Evolutionary conservation across 2,329 filamentous ascomycete species (phyloP).

Genomic region (Pseudogymnoascus sp.): DNA sequence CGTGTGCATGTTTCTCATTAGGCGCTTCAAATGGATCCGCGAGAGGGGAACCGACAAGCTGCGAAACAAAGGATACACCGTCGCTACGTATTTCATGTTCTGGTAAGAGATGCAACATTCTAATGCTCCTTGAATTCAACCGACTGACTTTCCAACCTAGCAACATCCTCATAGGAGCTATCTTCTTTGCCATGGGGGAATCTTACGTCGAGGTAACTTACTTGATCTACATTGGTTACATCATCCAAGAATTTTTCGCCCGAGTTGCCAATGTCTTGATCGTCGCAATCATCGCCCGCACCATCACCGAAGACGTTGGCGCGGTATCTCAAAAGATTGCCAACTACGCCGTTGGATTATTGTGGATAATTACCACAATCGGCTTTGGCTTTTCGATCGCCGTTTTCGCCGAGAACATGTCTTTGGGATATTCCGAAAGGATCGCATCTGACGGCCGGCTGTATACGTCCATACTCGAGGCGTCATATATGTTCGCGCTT

Average conservation of each 20-base stretch:
- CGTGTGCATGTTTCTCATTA: not conserved
- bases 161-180: not conserved
- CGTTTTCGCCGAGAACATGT: not conserved
- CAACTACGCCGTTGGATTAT: not conserved
- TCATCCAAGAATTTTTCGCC: not conserved
- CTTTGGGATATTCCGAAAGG: not conserved
- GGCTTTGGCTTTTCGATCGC: not conserved
- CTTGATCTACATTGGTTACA: not conserved
- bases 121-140: not conserved
- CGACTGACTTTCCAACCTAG: not conserved
- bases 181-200: not conserved
- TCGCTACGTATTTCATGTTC: not conserved
- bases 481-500: not conserved
- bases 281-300: not conserved
- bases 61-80: not conserved
- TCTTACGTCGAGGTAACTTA: not conserved
- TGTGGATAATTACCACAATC: not conserved
- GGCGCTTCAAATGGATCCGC: slow-evolving; percentile 2
- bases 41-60: not conserved
- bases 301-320: not conserved
- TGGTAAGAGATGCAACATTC: not conserved
- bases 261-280: not conserved
- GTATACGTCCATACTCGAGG: not conserved
- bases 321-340: not conserved
- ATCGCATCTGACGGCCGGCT: not conserved